A percentile compares a stretch with the other conserved stretches of the same genome.
phyloP scores from a whole-genome alignment of 2,329 filamentous ascomycete species.

The Ophiostoma piceae region DNA sequence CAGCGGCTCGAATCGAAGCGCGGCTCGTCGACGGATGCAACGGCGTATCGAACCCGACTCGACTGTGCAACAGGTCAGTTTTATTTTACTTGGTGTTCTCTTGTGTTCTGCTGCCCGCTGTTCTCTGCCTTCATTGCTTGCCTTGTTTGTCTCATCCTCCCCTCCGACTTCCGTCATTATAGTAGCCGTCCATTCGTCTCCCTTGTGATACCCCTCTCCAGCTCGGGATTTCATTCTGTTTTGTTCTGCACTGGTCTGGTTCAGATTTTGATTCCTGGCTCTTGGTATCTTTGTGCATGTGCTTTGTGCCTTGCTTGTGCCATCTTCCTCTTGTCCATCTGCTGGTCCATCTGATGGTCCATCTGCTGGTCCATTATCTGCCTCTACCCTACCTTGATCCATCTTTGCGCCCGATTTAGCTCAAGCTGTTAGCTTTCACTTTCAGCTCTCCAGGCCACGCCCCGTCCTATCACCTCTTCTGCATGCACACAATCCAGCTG shows the following conservation, averaged over 20 bases:
- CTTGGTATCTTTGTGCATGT: not conserved
- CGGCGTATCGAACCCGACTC: conserved; percentile 15
- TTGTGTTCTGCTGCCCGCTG: not conserved
- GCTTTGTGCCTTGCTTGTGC: no score
- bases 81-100: not conserved
- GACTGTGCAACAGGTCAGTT: conserved; percentile 1
- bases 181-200: not conserved
- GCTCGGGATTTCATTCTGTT: not conserved
- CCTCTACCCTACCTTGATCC: not conserved
- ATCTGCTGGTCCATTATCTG: not conserved
- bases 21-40: conserved; percentile 17
- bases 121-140: not conserved
- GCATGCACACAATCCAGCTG: no score
- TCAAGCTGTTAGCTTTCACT: not conserved
- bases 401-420: not conserved
- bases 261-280: not conserved
- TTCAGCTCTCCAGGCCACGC: not conserved
- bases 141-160: not conserved
- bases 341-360: not conserved
- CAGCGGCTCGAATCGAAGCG: not conserved
- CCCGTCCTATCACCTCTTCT: not conserved
- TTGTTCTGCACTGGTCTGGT: no score
- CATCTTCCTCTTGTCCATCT: no score
- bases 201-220: not conserved
- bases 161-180: not conserved